Conservation (phyloP, 257 asterid genomes). For the Cordia subcordata region DNA sequence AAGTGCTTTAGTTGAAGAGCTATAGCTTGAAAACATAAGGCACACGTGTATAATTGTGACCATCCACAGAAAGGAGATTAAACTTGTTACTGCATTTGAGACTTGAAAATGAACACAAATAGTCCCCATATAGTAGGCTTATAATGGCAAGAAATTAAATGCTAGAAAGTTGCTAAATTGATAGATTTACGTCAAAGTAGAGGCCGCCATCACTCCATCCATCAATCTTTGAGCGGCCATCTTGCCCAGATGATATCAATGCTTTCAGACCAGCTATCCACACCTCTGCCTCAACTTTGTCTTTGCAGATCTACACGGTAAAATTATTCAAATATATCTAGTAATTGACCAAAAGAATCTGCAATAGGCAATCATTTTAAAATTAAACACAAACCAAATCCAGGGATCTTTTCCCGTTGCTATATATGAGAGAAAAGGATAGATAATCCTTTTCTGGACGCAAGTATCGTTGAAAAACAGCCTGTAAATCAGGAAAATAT, state of each 20-base stretch:
- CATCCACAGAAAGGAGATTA: too few species aligned
- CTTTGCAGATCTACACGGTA: slow-evolving; percentile 69
- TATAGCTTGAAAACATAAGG: too few species aligned
- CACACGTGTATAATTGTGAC: too few species aligned
- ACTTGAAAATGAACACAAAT: too few species aligned
- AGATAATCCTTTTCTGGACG: slow-evolving; percentile 88
- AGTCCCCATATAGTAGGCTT: too few species aligned
- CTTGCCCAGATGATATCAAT: slow-evolving; percentile 69
- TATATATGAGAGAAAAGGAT: slow-evolving; percentile 86
- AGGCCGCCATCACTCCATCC: slow-evolving; percentile 93
- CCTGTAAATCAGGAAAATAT: slow-evolving; percentile 33
- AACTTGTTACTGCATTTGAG: too few species aligned
- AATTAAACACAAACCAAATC: slow-evolving; percentile 72
- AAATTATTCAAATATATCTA: slow-evolving; percentile 7
- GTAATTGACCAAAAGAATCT: slow-evolving; percentile 13
- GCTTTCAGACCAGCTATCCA: slow-evolving; percentile 89
- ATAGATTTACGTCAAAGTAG: slow-evolving; percentile 56
- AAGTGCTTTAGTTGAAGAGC: too few species aligned
- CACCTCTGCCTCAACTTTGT: slow-evolving; percentile 90
- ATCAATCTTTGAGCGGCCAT: slow-evolving; percentile 88
- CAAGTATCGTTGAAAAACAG: slow-evolving; percentile 83
- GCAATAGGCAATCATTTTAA: slow-evolving; percentile 2
- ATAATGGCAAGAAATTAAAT: too few species aligned
- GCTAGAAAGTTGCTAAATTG: too few species aligned
- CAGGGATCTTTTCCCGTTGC: slow-evolving; percentile 89